Base-by-base conservation (phyloP, 805 yeast genomes). In the Hyphopichia homilentoma region DNA sequence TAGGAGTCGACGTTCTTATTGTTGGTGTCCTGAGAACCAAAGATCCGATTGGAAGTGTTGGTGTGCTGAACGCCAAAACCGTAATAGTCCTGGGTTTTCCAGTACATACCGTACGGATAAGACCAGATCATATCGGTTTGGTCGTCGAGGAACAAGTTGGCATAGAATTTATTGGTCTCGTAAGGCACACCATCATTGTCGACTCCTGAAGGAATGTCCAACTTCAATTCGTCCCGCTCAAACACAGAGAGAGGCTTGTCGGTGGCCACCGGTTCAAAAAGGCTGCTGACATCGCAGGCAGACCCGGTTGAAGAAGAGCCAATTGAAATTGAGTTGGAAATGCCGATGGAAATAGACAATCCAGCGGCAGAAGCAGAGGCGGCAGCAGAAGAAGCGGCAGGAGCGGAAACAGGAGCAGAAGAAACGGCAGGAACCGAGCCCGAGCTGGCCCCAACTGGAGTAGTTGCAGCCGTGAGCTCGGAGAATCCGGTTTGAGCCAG, bases 101-200 rank as follows among this genome's bases (percentile, higher is more conserved):
- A 76, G 69, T 74, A 80, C 30, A 79, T 52, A 2, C 75, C 68
- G 50, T 81, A 84, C 14, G 95, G 94, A 45, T 76, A 79, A 7
- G 82, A 68, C 61, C 73, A 83, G 4, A 72, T 73, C 30, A 77
- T 70, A 31, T 67, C 62, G 16, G 65, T 59, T 54, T 79, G 86
- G 30, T 56, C 57, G 15, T 65, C 81, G 15, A 82, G 60, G 42
- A 79, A 58, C 47, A 83, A 49, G 52, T 85, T 84, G 22, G 77
- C 73, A 57, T 74, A 83, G 56, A 84, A 85, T 58, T 83, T 84
- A 65, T 85, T 84, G 16, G 95, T 86, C 48, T 79, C 78, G 38
- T 73, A 67, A 8, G 70, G 73, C 7, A 41, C 44, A 21, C 57
- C 71, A 31, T 57, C 50, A 38, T 67, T 65, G 24, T 61, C 55